Conservation (phyloP, 2,329 filamentous ascomycete genomes). For the Paecilomyces niveus region DNA sequence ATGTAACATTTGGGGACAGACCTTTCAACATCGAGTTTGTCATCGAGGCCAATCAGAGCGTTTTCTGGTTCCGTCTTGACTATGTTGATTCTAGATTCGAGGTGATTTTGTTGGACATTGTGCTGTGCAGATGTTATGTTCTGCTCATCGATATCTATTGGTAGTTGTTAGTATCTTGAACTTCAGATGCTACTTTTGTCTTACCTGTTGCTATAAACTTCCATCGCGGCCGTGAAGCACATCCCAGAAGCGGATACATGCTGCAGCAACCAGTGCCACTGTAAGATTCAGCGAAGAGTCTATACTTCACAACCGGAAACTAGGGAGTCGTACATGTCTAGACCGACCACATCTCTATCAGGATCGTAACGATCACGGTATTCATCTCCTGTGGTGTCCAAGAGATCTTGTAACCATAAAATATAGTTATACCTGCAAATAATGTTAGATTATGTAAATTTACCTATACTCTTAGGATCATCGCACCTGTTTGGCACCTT, state of each 20-base stretch:
- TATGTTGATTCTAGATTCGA: constrained; percentile 59
- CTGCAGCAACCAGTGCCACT: constrained; percentile 81
- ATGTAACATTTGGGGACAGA: constrained; percentile 4
- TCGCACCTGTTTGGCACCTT: constrained; percentile 42
- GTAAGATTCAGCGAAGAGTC: constrained; percentile 8
- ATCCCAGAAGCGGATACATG: constrained; percentile 83
- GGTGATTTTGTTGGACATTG: constrained; percentile 61
- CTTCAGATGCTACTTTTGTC: constrained; percentile 12
- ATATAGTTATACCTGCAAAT: constrained; percentile 75
- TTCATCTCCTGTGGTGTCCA: constrained; percentile 59
- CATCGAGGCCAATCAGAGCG: constrained; percentile 57
- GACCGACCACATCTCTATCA: constrained; percentile 54
- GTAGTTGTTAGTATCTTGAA: not conserved
- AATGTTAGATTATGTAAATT: not conserved
- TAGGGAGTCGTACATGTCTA: constrained; percentile 58
- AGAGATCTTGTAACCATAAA: constrained; percentile 73
- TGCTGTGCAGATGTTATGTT: constrained; percentile 58
- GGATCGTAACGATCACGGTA: constrained; percentile 46
- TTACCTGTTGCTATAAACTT: constrained; percentile 59
- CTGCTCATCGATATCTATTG: constrained; percentile 62
- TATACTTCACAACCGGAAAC: not conserved
- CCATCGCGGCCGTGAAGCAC: constrained; percentile 62
- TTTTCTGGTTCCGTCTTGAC: constrained; percentile 47
- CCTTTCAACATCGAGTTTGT: constrained; percentile 21
- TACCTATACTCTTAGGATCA: not conserved